Evolutionary conservation across 352 stramenopile species (phyloP).

Genomic region (Blastocystis sp.): DNA sequence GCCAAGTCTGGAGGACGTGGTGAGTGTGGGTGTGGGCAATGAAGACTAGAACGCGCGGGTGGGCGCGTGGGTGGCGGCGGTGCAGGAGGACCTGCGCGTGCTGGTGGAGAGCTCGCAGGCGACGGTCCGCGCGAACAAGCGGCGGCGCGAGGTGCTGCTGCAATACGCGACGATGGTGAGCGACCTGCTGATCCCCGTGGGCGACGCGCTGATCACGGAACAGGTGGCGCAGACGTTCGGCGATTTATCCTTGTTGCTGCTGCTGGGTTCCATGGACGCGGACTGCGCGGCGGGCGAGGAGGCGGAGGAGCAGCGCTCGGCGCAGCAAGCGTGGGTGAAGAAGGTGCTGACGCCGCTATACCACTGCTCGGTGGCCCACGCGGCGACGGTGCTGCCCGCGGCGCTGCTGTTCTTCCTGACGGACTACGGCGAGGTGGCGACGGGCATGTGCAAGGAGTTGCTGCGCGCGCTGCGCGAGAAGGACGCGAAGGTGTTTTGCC

Average conservation of each 20-base stretch:
- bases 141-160: not conserved
- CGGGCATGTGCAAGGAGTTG: not conserved
- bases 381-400: constrained; percentile 1
- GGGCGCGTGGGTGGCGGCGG: not conserved
- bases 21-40: too few species aligned
- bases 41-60: not conserved
- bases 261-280: constrained; percentile 9
- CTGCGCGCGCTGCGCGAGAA: not conserved
- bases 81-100: too few species aligned
- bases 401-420: constrained; percentile 33
- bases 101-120: not conserved
- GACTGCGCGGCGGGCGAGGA: not conserved
- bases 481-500: not conserved
- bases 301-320: not conserved
- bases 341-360: not conserved
- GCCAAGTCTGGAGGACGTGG: too few species aligned
- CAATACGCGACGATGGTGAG: not conserved
- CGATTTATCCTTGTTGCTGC: not conserved
- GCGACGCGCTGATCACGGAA: constrained; percentile 30
- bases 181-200: constrained; percentile 40
- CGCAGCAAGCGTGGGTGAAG: not conserved
- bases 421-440: constrained; percentile 39
- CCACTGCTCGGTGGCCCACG: constrained; percentile 22
- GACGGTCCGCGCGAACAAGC: not conserved
- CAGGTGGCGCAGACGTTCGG: constrained; percentile 34